Percentiles rank a stretch among this genome's conserved stretches.
These are phyloP conservation scores for Schrenkiella parvula DNA, from an alignment of 345 rosid species.

Conservation along the genomic window DNA sequence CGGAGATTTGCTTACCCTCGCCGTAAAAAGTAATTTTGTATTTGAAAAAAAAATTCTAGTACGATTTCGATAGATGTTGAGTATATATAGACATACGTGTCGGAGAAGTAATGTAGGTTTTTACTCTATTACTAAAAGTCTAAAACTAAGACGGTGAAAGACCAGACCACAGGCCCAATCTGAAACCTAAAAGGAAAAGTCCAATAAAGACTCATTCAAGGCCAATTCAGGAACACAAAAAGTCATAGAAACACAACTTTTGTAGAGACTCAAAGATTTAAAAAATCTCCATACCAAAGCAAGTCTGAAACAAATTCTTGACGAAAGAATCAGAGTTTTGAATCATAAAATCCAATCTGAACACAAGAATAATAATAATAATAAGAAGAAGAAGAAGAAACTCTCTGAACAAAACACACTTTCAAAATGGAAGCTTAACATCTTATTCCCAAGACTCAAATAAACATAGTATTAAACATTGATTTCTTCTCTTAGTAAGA, in stretches of 20 bases:
- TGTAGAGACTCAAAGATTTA: neutral
- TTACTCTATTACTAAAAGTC: neutral
- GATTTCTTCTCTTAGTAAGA: slow-evolving; percentile 23
- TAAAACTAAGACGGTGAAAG: neutral
- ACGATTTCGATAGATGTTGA: too few relatives aligned
- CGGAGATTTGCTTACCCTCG: too few relatives aligned
- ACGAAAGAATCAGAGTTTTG: neutral
- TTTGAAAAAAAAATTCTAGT: too few relatives aligned
- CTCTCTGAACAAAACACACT: neutral
- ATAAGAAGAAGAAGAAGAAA: neutral
- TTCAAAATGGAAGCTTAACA: neutral
- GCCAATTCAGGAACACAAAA: neutral
- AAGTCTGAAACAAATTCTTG: neutral
- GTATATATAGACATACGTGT: too few relatives aligned
- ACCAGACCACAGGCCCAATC: neutral
- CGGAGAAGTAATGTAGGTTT: too few relatives aligned
- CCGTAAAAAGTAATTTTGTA: too few relatives aligned
- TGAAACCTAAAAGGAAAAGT: neutral
- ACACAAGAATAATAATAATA: neutral
- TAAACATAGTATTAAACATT: neutral
- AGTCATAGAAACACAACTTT: neutral
- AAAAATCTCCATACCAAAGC: neutral
- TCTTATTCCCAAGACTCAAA: slow-evolving; percentile 1
- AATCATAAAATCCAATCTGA: neutral
- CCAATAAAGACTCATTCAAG: neutral